phyloP scores from a whole-genome alignment of 116 monocot genomes.

The Thalassia testudinum region DNA sequence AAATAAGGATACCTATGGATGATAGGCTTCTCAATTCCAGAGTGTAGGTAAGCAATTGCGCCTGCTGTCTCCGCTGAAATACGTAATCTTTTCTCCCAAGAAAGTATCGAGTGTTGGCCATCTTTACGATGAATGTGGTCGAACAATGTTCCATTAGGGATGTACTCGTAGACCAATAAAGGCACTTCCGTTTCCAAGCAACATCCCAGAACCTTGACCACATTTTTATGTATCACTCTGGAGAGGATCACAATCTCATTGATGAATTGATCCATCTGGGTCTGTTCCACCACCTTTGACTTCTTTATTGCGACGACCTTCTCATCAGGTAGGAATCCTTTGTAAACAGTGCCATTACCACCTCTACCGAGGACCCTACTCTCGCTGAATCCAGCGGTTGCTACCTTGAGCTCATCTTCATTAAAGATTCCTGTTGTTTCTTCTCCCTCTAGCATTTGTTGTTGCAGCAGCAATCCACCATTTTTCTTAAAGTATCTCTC shows the following conservation, averaged over 20 bases:
- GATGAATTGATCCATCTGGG: conserved; percentile 27
- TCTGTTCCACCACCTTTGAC: conserved; percentile 29
- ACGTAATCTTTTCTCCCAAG: background rate
- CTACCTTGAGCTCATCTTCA: conserved; percentile 19
- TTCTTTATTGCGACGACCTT: conserved; percentile 34
- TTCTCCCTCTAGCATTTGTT: conserved; percentile 14
- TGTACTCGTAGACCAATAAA: conserved; percentile 29
- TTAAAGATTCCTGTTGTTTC: conserved; percentile 17
- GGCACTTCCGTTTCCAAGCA: conserved; percentile 26
- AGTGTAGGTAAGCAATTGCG: conserved; percentile 3
- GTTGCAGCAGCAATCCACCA: conserved; percentile 26
- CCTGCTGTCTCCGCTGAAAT: background rate
- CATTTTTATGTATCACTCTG: conserved; percentile 28
- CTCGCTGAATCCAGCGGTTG: conserved; percentile 16
- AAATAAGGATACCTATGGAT: conserved; percentile 3
- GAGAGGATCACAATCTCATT: conserved; percentile 29
- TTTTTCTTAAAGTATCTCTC: conserved; percentile 30
- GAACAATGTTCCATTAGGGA: conserved; percentile 20
- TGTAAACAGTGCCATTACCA: conserved; percentile 32
- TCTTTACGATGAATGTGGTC: conserved; percentile 13
- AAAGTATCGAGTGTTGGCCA: background rate
- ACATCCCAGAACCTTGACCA: conserved; percentile 29
- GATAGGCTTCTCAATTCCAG: background rate
- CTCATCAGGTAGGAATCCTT: conserved; percentile 17
- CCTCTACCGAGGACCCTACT: conserved; percentile 16